Base-by-base conservation (phyloP, 805 yeast genomes). In the Yamadazyma laniorum region DNA sequence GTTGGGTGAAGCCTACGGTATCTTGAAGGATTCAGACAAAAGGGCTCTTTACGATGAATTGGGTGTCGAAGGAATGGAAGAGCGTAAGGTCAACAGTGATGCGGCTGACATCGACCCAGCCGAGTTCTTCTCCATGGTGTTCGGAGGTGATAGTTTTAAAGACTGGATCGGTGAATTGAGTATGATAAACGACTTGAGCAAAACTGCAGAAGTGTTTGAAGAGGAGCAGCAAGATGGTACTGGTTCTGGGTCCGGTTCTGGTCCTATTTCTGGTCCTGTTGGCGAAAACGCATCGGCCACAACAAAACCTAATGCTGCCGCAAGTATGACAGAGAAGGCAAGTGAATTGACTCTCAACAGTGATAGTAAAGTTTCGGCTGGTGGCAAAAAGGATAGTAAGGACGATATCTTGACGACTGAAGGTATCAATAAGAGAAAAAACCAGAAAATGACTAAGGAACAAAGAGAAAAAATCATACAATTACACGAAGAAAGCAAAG, bases 81-180 rank as follows among this genome's bases (percentile, higher is more conserved):
- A 80, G 11, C 74, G 76, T 47, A 41, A 41, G 1, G 72, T 75
- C 26, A 88, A 88, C 2, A 80, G 74, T 6, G 90, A 88, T 7
- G 85, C 82, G 42, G 86, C 81, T 40, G 70, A 63, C 15, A 52
- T 66, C 23, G 98, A 93, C 57, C 95, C 97, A 0, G 68, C 75
- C 36, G 96, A 90, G 56, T 82, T 87, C 53, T 88, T 93, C 63
- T 75, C 83, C 25, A 72, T 73, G 55, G 84, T 93, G 25, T 93
- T 85, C 59, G 95, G 95, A 40, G 95, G 95, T 35, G 89, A 82
- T 42, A 78, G 81, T 2, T 85, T 85, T 56, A 66, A 74, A 41
- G 84, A 79, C 41, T 85, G 89, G 73, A 86, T 91, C 52, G 99
- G 99, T 5, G 96, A 93, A 57, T 47, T 59, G 12, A 77, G 89